Evolutionary conservation across 345 rosid genomes (phyloP), one percentile per base, ranked within the genome.

Genomic region (Physaria fendleri): DNA sequence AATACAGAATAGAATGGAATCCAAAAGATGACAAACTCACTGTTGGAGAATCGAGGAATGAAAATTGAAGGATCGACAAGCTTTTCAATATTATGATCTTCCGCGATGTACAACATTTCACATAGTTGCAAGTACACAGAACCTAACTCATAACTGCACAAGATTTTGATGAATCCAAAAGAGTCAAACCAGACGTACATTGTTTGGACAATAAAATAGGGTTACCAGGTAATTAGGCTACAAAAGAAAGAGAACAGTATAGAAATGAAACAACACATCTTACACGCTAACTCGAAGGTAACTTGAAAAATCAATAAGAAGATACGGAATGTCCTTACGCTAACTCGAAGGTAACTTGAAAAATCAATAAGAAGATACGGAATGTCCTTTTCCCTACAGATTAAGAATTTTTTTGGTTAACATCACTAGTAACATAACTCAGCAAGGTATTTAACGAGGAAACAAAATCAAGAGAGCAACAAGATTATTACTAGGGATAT

Each of bases 71-170:
- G 97, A 71, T 92, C 97, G 46, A 80, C 77, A 45, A 83, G 87
- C 59, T 77, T 80, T 39, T 79, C 84, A 61, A 78, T 66, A 56
- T 81, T 82, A 49, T 48, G 25, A 25, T 75, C 69, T 13, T 88
- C 82, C 5, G 74, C 76, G 62, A 84, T 72, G 76, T 78, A 80
- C 38, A 88, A 61, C 71, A 66, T 62, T 69, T 84, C 71, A 64
- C 96, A 82, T 21, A 92, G 93, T 79, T 86, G 95, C 78, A 92
- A 78, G 78, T 84, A 88, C 34, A 84, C 89, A 39, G 90, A 88
- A 70, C 98, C 98, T 32, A 92, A 74, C 79, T 82, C 90, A 22
- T 85, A 92, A 56, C 98, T 91, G 82, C 64, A 77, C 58, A 69
- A 6, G 54, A 59, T n/a, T n/a, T n/a, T n/a, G n/a, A n/a, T n/a